A percentile compares a stretch with the other conserved stretches of the same genome.
Evolutionary conservation across 108 stramenopile species (phyloP).

Genomic region (Epipyxis sp.): DNA sequence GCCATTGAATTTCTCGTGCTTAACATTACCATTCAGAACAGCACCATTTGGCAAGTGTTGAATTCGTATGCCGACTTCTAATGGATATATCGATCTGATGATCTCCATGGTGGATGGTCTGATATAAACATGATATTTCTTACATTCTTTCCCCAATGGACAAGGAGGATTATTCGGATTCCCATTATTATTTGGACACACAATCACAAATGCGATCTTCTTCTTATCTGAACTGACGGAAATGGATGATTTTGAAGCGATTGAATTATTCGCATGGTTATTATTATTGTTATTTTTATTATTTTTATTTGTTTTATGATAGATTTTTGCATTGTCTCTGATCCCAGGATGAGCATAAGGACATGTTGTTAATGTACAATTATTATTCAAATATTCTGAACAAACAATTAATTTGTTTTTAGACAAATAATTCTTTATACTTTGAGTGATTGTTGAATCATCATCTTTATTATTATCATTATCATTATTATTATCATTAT

Average conservation of each 20-base stretch:
- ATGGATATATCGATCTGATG: slow-evolving; percentile 12
- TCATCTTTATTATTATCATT: neutral
- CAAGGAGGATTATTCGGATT: neutral
- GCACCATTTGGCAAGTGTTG: neutral
- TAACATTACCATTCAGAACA: neutral
- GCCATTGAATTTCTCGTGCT: slow-evolving; percentile 1
- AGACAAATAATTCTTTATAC: neutral
- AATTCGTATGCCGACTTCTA: neutral
- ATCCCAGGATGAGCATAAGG: slow-evolving; percentile 21
- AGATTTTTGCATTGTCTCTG: slow-evolving; percentile 6
- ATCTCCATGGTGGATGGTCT: slow-evolving; percentile 27
- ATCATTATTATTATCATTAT: neutral
- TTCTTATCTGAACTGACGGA: neutral
- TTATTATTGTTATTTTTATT: no score
- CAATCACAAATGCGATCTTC: neutral
- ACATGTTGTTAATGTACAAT: slow-evolving; percentile 25
- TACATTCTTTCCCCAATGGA: neutral
- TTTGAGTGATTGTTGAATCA: neutral
- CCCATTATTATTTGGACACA: neutral
- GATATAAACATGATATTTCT: slow-evolving; percentile 23
- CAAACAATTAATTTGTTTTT: slow-evolving; percentile 29
- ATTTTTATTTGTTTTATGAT: neutral
- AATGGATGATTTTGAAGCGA: neutral
- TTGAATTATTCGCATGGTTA: no score
- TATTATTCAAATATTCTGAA: neutral